Evolutionary conservation across 2,329 filamentous ascomycete species (phyloP).

Genomic region (Cytospora paraplurivora): DNA sequence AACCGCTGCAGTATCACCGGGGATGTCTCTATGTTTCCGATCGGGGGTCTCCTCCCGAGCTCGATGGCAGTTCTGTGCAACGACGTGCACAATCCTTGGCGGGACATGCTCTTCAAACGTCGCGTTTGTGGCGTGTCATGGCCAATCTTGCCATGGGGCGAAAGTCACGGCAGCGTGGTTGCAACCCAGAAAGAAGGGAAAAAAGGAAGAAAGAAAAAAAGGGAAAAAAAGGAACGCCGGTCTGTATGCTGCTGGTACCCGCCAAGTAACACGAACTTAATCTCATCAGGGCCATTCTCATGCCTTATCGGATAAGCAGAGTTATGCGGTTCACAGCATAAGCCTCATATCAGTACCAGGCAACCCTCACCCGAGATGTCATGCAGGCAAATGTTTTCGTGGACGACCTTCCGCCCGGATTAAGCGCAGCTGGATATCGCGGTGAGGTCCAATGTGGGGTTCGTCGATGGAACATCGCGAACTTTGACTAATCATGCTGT

Average conservation of each 20-base stretch:
- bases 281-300: slow-evolving; percentile 5
- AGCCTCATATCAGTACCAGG: not conserved
- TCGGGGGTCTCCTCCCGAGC: slow-evolving; percentile 25
- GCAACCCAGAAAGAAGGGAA: slow-evolving; percentile 13
- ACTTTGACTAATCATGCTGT: not conserved
- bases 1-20: slow-evolving; percentile 24
- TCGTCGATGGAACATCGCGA: not conserved
- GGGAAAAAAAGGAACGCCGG: not conserved
- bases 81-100: slow-evolving; percentile 9
- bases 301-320: not conserved
- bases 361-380: slow-evolving; percentile 18
- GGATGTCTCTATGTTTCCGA: slow-evolving; percentile 23
- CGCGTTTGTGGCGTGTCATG: slow-evolving; percentile 15
- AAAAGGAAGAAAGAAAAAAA: too few species aligned
- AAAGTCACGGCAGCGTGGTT: slow-evolving; percentile 5
- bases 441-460: not conserved
- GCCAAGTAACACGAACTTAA: slow-evolving; percentile 16
- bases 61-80: slow-evolving; percentile 12
- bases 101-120: not conserved
- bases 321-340: not conserved
- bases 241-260: slow-evolving; percentile 11
- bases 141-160: slow-evolving; percentile 12
- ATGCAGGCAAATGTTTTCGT: slow-evolving; percentile 12
- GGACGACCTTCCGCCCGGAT: not conserved
- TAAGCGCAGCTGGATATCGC: not conserved